Conservation (phyloP, 2,329 filamentous ascomycete genomes). For the Colletotrichum sp. region DNA sequence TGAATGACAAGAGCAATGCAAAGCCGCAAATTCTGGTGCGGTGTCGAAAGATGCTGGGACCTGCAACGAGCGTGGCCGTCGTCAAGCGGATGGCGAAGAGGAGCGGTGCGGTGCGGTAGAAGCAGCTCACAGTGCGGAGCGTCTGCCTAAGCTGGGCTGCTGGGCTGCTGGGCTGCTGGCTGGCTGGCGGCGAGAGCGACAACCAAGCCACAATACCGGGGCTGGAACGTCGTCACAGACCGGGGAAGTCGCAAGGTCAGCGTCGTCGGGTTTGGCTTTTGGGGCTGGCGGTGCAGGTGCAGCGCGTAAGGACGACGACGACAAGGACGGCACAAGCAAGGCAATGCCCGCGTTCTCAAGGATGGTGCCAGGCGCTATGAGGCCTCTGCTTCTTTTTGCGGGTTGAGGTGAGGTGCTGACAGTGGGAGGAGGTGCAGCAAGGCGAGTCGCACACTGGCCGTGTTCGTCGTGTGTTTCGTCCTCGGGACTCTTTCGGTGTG, state of each 20-base stretch:
- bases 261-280: not conserved
- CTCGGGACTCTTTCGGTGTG: not conserved
- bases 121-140: not conserved
- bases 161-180: not conserved
- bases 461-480: constrained; percentile 11
- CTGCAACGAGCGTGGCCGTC: not conserved
- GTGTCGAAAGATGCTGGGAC: not conserved
- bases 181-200: constrained; percentile 12
- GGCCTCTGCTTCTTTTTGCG: not conserved
- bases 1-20: not conserved
- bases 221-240: constrained; percentile 13
- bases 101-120: not conserved
- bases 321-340: not conserved
- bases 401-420: not conserved
- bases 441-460: constrained; percentile 9
- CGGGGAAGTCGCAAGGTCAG: not conserved
- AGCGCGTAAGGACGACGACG: not conserved
- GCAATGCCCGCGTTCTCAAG: not conserved
- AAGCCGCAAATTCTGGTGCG: not conserved
- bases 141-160: not conserved
- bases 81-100: not conserved
- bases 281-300: not conserved
- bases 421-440: not conserved
- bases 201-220: constrained; percentile 21
- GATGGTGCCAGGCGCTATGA: not conserved